A percentile compares a stretch with the other conserved stretches of the same genome.
Evolutionary conservation across 352 stramenopile genomes (phyloP).

Genomic region (Aphanomyces astaci): DNA sequence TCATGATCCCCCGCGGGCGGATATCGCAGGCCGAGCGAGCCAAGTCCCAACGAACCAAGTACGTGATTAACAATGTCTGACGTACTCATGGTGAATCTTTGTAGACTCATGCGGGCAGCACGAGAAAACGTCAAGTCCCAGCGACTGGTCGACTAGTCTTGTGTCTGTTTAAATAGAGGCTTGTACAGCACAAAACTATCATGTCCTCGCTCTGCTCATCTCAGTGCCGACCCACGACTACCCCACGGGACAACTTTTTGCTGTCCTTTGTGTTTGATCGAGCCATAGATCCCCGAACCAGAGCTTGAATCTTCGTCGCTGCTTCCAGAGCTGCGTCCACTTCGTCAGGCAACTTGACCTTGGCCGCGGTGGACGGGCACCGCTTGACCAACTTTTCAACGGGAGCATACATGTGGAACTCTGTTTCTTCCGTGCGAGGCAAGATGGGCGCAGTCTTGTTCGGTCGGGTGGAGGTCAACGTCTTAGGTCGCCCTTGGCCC

Average conservation of each 20-base stretch:
- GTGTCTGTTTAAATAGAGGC: constrained; percentile 14
- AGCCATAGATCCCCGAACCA: not conserved
- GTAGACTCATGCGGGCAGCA: not conserved
- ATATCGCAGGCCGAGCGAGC: constrained; percentile 17
- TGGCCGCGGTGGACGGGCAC: not conserved
- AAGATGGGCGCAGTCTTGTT: not conserved
- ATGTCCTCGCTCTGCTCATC: too few species aligned
- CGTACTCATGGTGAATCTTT: not conserved
- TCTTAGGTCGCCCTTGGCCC: not conserved
- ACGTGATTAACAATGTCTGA: too few species aligned
- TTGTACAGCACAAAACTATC: not conserved
- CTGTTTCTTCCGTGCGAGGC: not conserved
- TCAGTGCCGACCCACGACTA: too few species aligned
- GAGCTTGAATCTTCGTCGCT: constrained; percentile 2
- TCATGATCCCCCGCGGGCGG: constrained; percentile 35
- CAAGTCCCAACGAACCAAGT: not conserved
- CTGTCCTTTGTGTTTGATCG: not conserved
- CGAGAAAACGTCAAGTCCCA: not conserved
- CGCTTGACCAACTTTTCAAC: not conserved
- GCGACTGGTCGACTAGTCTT: constrained; percentile 4
- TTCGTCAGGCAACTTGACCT: not conserved
- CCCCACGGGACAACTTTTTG: not conserved
- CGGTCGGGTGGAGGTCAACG: not conserved
- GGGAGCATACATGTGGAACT: not conserved
- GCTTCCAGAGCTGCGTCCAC: not conserved